Evolutionary conservation across 176 grass and related monocot genomes (phyloP).

Genomic region (bread wheat (Triticum aestivum)): IWGSC_CS_RefSeq_v2.1 NC_057809.1:497988725-497989224

Average conservation of each 20-base stretch:
- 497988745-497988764: conserved; percentile 96
- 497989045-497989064: conserved; percentile 85
- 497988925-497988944: conserved; percentile 99
- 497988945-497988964: conserved; percentile 80
- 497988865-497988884: neutral
- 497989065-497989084: conserved; percentile 2
- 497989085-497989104: neutral
- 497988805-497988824: conserved; percentile 92
- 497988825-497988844: conserved; percentile 88
- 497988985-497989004: conserved; percentile 98
- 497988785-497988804: conserved; percentile 93
- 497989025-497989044: conserved; percentile 97
- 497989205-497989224: neutral
- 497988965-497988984: conserved; percentile 83
- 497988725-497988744: conserved; percentile 42
- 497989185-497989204: neutral
- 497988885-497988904: conserved; percentile 28
- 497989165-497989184: neutral
- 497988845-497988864: conserved; percentile 20
- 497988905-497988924: conserved; percentile 68
- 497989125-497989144: neutral
- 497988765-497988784: conserved; percentile 96
- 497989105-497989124: neutral
- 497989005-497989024: conserved; percentile 99
- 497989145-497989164: neutral